Evolutionary conservation across 495 filamentous ascomycete genomes (phyloP).

Genomic region (Paragyromitra xinjiangensis): DNA sequence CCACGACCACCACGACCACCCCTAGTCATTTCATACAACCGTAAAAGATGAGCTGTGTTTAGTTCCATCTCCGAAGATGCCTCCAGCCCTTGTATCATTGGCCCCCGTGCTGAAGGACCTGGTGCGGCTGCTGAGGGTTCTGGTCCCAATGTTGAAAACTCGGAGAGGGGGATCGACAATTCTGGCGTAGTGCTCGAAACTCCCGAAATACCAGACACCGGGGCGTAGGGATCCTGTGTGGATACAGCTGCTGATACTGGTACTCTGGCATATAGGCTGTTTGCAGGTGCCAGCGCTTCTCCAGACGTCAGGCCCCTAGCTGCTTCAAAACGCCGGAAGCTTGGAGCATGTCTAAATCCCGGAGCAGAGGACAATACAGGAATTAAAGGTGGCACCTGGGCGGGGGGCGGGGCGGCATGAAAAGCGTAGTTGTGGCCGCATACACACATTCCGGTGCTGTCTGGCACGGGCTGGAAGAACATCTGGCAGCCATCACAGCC

Average conservation of each 20-base stretch:
- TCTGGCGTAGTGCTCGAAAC: background rate
- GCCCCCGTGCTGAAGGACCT: no score
- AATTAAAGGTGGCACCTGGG: background rate
- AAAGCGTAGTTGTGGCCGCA: slow-evolving; percentile 10
- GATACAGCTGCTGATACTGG: background rate
- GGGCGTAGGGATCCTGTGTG: no score
- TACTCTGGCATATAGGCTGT: background rate
- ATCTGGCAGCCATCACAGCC: slow-evolving; percentile 19
- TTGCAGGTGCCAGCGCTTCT: background rate
- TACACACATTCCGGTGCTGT: background rate
- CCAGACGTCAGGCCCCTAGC: background rate
- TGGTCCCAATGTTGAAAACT: no score
- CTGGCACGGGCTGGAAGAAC: background rate
- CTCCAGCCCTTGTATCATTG: no score
- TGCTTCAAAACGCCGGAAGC: background rate
- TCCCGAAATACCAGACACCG: background rate
- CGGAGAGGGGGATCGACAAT: no score
- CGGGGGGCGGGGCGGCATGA: background rate
- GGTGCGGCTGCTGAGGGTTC: no score
- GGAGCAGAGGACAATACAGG: background rate
- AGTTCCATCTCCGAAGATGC: no score
- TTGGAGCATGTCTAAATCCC: slow-evolving; percentile 9
- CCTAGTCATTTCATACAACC: no score
- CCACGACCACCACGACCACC: no score
- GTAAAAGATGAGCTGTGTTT: no score